These are phyloP conservation scores for Aspergillus glaucus DNA, from an alignment of 2,329 filamentous ascomycete species.

Conservation along the genomic window DNA sequence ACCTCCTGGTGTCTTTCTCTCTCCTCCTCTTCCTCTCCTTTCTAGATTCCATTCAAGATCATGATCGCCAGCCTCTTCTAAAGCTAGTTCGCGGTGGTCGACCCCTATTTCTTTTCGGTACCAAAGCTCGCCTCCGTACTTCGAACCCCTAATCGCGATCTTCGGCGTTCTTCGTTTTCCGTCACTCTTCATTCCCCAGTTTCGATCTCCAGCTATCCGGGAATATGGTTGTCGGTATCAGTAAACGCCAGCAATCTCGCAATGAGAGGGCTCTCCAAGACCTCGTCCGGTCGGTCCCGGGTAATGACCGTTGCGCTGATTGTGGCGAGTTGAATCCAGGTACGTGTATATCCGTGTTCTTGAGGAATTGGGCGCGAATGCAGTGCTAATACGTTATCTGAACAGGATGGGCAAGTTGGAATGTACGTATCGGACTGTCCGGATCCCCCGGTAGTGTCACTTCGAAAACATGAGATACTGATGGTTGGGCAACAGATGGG, in stretches of 20 bases:
- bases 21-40: not conserved
- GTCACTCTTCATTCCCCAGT: not conserved
- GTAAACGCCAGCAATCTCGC: constrained; percentile 95
- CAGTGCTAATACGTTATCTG: not conserved
- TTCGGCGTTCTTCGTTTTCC: not conserved
- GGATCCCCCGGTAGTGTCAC: not conserved
- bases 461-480: constrained; percentile 4
- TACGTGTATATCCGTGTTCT: constrained; percentile 39
- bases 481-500: constrained; percentile 58
- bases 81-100: no score
- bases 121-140: not conserved
- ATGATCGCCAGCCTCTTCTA: no score
- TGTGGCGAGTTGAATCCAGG: constrained; percentile 88
- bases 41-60: not conserved
- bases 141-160: not conserved
- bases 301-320: constrained; percentile 92
- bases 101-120: no score
- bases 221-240: constrained; percentile 66
- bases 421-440: constrained; percentile 52
- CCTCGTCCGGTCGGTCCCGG: constrained; percentile 72
- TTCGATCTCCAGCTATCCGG: constrained; percentile 1
- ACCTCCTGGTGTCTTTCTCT: not conserved
- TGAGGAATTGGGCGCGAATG: not conserved
- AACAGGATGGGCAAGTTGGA: constrained; percentile 93
- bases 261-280: constrained; percentile 91